Conservation (phyloP, 345 rosid species). For the Salix exigua region DNA sequence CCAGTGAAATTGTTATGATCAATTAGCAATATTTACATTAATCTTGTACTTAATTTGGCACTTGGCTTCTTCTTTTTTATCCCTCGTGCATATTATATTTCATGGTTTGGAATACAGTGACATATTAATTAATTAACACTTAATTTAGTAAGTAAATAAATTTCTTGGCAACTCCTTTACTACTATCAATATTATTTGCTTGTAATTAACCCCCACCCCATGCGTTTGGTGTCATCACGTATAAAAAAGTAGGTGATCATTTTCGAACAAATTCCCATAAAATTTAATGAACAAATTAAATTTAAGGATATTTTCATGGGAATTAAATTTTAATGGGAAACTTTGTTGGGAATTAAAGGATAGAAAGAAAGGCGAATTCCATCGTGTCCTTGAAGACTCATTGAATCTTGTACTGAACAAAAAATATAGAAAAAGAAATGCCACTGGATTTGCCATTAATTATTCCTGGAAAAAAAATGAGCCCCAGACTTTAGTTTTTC, state of each 20-base stretch:
- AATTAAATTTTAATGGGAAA: too few species aligned
- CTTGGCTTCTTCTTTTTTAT: background rate
- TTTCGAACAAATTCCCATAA: too few species aligned
- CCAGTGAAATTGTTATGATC: conserved; percentile 19
- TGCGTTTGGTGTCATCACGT: background rate
- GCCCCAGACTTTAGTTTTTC: too few species aligned
- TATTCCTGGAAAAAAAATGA: too few species aligned
- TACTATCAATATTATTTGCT: background rate
- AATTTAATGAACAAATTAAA: too few species aligned
- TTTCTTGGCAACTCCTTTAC: background rate
- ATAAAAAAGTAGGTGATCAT: background rate
- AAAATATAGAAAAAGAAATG: background rate
- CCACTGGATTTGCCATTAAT: too few species aligned
- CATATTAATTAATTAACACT: background rate
- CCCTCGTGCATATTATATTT: background rate
- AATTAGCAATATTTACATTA: conserved; percentile 8
- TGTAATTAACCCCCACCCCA: background rate
- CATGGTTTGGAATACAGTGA: background rate
- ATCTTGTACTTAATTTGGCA: conserved; percentile 5
- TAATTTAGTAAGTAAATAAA: background rate
- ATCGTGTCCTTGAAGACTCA: background rate
- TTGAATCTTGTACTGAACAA: background rate
- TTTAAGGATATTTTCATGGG: too few species aligned
- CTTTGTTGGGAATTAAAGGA: background rate
- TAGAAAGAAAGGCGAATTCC: background rate